Evolutionary conservation across 495 filamentous ascomycete genomes (phyloP), one percentile per base, ranked within the genome.

Genomic region (Penicillium parvum): DNA sequence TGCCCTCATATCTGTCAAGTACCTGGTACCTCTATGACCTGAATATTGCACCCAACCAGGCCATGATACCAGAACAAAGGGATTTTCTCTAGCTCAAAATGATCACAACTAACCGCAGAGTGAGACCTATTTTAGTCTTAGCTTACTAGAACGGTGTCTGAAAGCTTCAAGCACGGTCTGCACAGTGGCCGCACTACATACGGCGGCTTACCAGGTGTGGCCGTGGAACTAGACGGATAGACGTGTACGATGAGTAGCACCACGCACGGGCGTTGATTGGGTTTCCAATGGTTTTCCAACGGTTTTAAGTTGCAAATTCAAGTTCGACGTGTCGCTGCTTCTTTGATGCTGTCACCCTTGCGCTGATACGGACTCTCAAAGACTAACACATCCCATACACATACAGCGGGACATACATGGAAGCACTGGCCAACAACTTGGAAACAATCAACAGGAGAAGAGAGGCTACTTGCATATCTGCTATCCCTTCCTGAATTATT

Each of bases 301-400:
- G 32, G 18, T 45, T 53, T 49, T 40, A 52, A 19, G 49, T 45
- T 52, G 50, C 28, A 29, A 35, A 40, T 34, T 40, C 36, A 30
- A 37, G 37, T 37, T 38, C 22, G 43, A 45, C 34, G 43, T 38
- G 43, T 45, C 43, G 34, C n/a, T 45, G 33, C 32, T 32, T 4
- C 32, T 27, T 43, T 43, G 21, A 40, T 40, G 37, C 22, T 27
- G 37, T 10, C 17, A 26, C 35, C 43, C 43, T 46, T 46, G 43
- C 43, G 37, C 37, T 27, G 25, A 17, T 40, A 17, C 22, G 15
- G 8, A 30, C 12, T 4, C 28, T 14, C 12, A 30, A 29, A 30
- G 28, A 30, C 12, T n/a, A n/a, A n/a, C n/a, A n/a, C n/a, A n/a
- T n/a, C n/a, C n/a, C n/a, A n/a, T n/a, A n/a, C n/a, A n/a, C n/a